Evolutionary conservation across 2,329 filamentous ascomycete species (phyloP).

Genomic region (Claviceps sp.): DNA sequence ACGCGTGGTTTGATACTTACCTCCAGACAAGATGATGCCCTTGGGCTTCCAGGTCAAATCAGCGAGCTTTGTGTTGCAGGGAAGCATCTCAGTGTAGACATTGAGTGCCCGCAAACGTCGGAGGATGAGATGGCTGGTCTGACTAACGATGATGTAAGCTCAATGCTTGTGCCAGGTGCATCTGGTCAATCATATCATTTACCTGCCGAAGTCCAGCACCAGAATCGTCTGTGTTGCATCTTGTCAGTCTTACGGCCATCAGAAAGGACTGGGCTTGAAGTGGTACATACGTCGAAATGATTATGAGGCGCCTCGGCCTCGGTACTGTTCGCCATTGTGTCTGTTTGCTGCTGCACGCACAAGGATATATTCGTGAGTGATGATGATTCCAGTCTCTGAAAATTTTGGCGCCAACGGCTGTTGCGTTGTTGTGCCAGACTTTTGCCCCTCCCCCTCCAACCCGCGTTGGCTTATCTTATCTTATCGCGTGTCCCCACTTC

Average conservation of each 20-base stretch:
- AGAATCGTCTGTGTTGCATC: constrained; percentile 43
- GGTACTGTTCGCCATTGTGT: not conserved
- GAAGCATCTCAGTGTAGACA: constrained; percentile 69
- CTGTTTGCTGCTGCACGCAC: not conserved
- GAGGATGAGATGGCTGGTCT: constrained; percentile 57
- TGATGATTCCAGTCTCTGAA: not conserved
- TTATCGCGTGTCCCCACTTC: not conserved
- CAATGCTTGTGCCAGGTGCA: not conserved
- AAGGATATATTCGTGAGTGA: not conserved
- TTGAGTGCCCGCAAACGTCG: constrained; percentile 49
- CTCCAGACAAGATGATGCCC: constrained; percentile 53
- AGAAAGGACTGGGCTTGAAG: not conserved
- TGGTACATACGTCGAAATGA: constrained; percentile 4
- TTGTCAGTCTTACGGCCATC: not conserved
- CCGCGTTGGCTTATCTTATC: not conserved
- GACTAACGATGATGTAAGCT: not conserved
- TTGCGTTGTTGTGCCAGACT: not conserved
- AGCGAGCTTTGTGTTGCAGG: constrained; percentile 67
- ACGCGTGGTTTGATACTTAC: constrained; percentile 8
- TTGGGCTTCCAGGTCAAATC: constrained; percentile 68
- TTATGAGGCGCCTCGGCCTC: constrained; percentile 9
- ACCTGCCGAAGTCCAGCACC: constrained; percentile 48
- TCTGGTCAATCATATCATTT: not conserved
- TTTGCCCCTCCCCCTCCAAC: not conserved
- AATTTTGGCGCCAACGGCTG: not conserved